phyloP scores from a whole-genome alignment of 23 red algal genomes.

The Gracilariopsis chorda region DNA sequence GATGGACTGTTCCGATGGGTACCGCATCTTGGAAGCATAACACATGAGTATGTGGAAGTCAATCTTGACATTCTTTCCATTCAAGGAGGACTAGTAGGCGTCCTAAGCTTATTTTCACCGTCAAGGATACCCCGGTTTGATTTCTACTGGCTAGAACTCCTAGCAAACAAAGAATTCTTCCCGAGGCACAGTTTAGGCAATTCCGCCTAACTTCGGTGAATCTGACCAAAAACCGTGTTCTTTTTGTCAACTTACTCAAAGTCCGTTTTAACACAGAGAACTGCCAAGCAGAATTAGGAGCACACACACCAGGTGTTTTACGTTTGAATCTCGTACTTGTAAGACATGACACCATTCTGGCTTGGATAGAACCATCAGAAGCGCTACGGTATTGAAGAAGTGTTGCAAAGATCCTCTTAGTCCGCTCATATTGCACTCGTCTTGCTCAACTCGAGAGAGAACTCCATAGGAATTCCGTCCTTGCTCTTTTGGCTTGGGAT shows the following conservation, averaged over 20 bases:
- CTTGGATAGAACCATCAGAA: constrained; percentile 65
- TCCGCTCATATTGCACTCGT: no score
- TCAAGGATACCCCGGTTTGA: constrained; percentile 60
- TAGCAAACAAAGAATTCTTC: constrained; percentile 63
- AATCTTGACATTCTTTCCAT: constrained; percentile 40
- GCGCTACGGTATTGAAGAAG: constrained; percentile 52
- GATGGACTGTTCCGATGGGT: neutral
- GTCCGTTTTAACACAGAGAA: neutral
- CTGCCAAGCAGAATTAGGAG: constrained; percentile 46
- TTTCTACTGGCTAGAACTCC: constrained; percentile 82
- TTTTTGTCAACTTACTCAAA: constrained; percentile 71
- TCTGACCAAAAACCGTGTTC: constrained; percentile 45
- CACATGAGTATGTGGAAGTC: no score
- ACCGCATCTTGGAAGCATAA: neutral
- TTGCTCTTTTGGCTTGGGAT: no score
- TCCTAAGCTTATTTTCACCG: constrained; percentile 58
- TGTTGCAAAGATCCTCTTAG: no score
- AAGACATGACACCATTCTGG: constrained; percentile 94
- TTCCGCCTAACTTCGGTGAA: constrained; percentile 61
- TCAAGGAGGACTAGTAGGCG: constrained; percentile 21
- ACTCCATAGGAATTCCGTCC: no score
- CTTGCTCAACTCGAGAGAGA: no score
- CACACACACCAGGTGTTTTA: constrained; percentile 64
- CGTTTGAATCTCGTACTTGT: constrained; percentile 76
- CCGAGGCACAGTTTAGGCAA: constrained; percentile 18